Percentiles rank a stretch among this genome's conserved stretches.
These are phyloP conservation scores for Orbilia blumenaviensis DNA, from an alignment of 2,329 filamentous ascomycete genomes.

Conservation along the genomic window DNA sequence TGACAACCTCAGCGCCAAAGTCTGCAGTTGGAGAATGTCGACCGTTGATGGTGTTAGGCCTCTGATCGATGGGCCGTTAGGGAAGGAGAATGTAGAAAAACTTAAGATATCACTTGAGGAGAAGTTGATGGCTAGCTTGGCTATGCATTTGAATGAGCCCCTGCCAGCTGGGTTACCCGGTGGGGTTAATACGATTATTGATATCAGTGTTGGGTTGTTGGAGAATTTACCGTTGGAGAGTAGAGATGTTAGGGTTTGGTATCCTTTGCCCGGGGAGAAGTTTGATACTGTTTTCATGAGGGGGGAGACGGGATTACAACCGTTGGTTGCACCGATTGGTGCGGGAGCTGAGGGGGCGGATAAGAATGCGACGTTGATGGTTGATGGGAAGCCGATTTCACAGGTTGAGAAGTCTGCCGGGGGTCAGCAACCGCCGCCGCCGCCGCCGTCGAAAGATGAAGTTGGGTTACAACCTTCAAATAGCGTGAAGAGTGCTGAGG, in stretches of 20 bases:
- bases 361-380: constrained; percentile 53
- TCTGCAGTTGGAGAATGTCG: constrained; percentile 91
- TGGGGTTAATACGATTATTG: constrained; percentile 89
- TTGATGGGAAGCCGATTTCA: constrained; percentile 32
- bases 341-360: constrained; percentile 57
- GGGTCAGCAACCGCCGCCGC: constrained; percentile 19
- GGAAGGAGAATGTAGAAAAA: constrained; percentile 71
- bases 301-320: constrained; percentile 74
- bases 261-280: constrained; percentile 78
- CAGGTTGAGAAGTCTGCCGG: constrained; percentile 59
- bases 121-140: constrained; percentile 74
- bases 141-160: constrained; percentile 78
- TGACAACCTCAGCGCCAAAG: constrained; percentile 84
- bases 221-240: constrained; percentile 89
- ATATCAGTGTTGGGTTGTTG: constrained; percentile 85
- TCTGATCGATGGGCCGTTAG: constrained; percentile 72
- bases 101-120: constrained; percentile 76
- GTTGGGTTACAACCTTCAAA: constrained; percentile 57
- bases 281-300: constrained; percentile 83
- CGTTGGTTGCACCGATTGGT: constrained; percentile 64
- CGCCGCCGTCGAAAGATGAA: constrained; percentile 42
- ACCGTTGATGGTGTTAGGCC: constrained; percentile 90
- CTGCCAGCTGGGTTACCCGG: constrained; percentile 81
- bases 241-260: constrained; percentile 86
- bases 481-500: constrained; percentile 61